Conservation (phyloP, 2,329 filamentous ascomycete species). For the Pestalotiopsis sp. region DNA sequence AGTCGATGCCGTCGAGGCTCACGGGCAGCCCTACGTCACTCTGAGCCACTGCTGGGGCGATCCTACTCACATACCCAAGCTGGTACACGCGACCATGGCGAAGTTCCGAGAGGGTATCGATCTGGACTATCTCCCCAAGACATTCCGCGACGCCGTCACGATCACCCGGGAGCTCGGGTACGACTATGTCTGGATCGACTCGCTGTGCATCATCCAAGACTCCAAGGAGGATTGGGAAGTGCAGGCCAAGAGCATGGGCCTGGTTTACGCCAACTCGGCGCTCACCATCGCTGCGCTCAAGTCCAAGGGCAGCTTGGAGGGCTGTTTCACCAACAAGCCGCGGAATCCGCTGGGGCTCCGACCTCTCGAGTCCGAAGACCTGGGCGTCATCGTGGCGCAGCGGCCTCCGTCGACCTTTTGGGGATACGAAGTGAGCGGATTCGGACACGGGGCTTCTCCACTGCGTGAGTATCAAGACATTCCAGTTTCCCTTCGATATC, state of each 20-base stretch:
- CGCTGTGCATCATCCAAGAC: background rate
- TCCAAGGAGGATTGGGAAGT: background rate
- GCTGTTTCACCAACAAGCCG: background rate
- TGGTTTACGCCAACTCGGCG: background rate
- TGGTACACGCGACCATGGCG: background rate
- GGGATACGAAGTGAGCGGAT: constrained; percentile 6
- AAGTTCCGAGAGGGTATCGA: background rate
- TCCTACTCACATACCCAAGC: background rate
- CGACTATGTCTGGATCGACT: background rate
- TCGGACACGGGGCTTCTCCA: constrained; percentile 7
- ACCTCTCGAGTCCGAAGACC: background rate
- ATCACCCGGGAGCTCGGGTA: background rate
- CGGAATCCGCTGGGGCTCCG: constrained; percentile 12
- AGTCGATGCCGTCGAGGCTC: background rate
- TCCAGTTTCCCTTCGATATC: too few relatives aligned
- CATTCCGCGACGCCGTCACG: background rate
- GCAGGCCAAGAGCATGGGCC: background rate
- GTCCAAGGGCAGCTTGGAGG: background rate
- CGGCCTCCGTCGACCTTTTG: background rate
- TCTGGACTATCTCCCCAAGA: background rate
- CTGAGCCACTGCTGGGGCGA: background rate
- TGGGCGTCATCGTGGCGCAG: background rate
- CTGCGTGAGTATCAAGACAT: background rate
- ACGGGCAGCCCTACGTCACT: background rate
- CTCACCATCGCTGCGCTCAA: background rate